Base-by-base conservation (phyloP, 768 basidiomycete genomes). In the Termitomyces sp. region DNA sequence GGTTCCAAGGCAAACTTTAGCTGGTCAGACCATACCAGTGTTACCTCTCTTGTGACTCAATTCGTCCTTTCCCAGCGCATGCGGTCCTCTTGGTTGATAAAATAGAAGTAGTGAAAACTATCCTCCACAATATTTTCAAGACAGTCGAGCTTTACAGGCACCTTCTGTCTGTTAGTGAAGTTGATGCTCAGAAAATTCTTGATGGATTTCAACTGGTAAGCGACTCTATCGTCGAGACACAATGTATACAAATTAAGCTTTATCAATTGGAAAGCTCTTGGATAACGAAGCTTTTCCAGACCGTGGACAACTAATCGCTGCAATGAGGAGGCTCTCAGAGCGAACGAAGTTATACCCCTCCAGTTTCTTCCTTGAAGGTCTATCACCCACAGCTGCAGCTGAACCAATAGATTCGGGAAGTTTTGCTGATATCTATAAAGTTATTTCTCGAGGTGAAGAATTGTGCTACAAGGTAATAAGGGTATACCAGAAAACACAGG, bases 361-460 rank as follows among this genome's bases (percentile, higher is more conserved):
- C 12, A 36, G 52, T 15, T 60, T 59, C 15, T 48, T 20, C 9
- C 15, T 24, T 2, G n/a, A 54, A 37, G 58, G 44, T 4, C 50
- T 42, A 12, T 48, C 55, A 15, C 30, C 52, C n/a, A 13, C 52
- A 4, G 15, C 37, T 11, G 24, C 30, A 2, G 20, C 33, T 11
- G 11, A 41, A 5, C 44, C 55, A 33, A 44, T 57, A 4, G n/a
- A 12, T 8, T 31, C 50, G 3, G 60, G 60, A 30, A 46, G 44
- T 13, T 54, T 53, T 27, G 55, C 55, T 7, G 57, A 62, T 20
- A 58, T 62, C 15, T 53, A 62, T 39, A 58, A 39, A n/a, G 54
- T 34, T 1, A 12, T 6, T 3, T 55, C 52, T n/a, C 30, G 8
- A 13, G 57, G 47, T n/a, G 33, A 55, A 16, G 16, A 9, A 24